phyloP scores from a whole-genome alignment of 2,329 filamentous ascomycete genomes.

The Alternaria triticina region DNA sequence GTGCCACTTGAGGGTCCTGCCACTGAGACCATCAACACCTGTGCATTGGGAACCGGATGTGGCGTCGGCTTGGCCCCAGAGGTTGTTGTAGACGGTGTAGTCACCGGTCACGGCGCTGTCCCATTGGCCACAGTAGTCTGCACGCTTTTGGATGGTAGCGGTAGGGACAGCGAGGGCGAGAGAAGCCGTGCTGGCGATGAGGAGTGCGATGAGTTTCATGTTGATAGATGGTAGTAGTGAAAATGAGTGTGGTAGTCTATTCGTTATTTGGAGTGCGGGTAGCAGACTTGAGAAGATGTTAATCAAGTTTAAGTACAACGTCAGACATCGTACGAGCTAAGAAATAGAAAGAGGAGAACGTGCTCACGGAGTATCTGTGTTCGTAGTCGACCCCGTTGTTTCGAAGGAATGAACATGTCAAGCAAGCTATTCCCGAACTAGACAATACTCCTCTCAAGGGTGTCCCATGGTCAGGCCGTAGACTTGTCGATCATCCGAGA shows the following conservation, averaged over 20 bases:
- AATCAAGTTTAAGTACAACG: slow-evolving; percentile 18
- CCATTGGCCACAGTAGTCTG: slow-evolving; percentile 45
- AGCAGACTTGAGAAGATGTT: background rate
- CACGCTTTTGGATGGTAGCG: slow-evolving; percentile 36
- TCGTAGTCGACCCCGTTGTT: slow-evolving; percentile 4
- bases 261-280: background rate
- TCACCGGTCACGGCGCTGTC: slow-evolving; percentile 31
- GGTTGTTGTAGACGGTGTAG: slow-evolving; percentile 50
- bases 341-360: slow-evolving; percentile 12
- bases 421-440: slow-evolving; percentile 5
- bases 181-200: slow-evolving; percentile 36
- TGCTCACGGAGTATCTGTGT: slow-evolving; percentile 11
- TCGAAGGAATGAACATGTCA: slow-evolving; percentile 11
- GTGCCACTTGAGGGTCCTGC: slow-evolving; percentile 52
- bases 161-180: slow-evolving; percentile 38
- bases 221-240: background rate
- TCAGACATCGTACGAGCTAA: slow-evolving; percentile 1
- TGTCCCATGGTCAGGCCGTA: background rate
- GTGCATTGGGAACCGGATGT: slow-evolving; percentile 56
- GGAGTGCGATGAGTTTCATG: slow-evolving; percentile 40
- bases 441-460: slow-evolving; percentile 5
- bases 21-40: slow-evolving; percentile 48
- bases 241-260: background rate
- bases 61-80: slow-evolving; percentile 53
- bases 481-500: background rate